Base-by-base conservation (phyloP, 106 monocot genomes). In the Apostasia ramifera region DNA sequence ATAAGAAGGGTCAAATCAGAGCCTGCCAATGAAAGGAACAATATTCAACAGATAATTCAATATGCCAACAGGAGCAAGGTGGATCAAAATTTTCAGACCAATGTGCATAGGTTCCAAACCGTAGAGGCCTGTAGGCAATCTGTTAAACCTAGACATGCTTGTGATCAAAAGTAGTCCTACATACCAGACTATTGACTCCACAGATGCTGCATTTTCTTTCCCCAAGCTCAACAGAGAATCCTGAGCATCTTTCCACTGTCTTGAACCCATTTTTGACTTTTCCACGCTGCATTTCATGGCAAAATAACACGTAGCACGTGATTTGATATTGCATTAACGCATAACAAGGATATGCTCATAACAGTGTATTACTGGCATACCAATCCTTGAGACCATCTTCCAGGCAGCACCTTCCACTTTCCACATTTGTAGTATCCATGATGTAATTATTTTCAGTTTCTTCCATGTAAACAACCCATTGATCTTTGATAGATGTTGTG, bases 181-280 rank as follows among this genome's bases (percentile, higher is more conserved):
- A 61, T 77, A 89, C 89, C 89, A 75, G 60, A 87, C 80, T 62
- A 92, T 85, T 14, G 95, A 89, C 69, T 87, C 86, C 37, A 87
- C 84, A 8, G 86, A 84, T 61, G 77, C 74, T 10, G 83, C 71
- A 81, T 89, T 89, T 64, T 44, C 71, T 68, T 79, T 84, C 43
- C 74, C 92, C 55, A 92, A 84, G 67, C 72, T 80, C 42, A 86
- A 77, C 72, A 92, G 70, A n/a, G 87, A 89, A 55, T 87, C 82
- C 57, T 97, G 79, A 70, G 92, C 92, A 59, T 84, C 67, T 81
- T 47, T 82, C 97, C 97, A 97, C 66, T 97, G 89, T 56, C 76
- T 52, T 12, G 82, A 80, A 68, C 84, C 89, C 82, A 85, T 77
- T 68, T 41, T 89, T 66, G 87, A 82, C 62, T 84, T 92, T 58